A percentile compares a stretch with the other conserved stretches of the same genome.
Conservation (phyloP, 768 basidiomycete species). For the Mycena vulgaris region DNA sequence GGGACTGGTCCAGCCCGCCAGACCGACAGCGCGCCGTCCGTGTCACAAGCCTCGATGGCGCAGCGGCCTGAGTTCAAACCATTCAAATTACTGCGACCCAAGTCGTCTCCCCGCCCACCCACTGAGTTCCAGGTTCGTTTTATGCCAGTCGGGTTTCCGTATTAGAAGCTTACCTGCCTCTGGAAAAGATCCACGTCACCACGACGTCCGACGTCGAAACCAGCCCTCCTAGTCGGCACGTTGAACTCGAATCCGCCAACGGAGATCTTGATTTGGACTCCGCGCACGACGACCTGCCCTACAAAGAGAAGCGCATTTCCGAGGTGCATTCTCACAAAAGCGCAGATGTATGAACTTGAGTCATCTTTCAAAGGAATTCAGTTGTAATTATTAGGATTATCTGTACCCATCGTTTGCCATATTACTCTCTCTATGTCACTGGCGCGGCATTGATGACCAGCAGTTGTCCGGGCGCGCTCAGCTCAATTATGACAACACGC, state of each 20-base stretch:
- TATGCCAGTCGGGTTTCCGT: neutral
- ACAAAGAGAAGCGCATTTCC: neutral
- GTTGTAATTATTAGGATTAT: no score
- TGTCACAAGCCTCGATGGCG: neutral
- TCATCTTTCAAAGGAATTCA: no score
- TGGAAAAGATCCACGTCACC: constrained; percentile 11
- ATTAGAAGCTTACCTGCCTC: neutral
- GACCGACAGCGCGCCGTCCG: neutral
- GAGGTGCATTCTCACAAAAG: neutral
- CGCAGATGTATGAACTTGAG: neutral
- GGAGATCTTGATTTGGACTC: no score
- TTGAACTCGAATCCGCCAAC: neutral
- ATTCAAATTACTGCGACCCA: constrained; percentile 3
- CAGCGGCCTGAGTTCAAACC: neutral
- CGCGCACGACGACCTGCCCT: no score
- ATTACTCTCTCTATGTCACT: no score
- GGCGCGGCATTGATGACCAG: no score
- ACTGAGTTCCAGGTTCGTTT: neutral
- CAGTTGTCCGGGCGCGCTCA: no score
- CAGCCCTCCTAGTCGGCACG: neutral
- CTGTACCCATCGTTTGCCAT: no score
- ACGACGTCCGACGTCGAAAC: constrained; percentile 3
- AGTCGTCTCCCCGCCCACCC: neutral
- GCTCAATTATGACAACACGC: neutral
- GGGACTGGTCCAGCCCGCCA: neutral